Evolutionary conservation across 108 stramenopile species (phyloP).

Genomic region (Conticribra weissflogii): DNA sequence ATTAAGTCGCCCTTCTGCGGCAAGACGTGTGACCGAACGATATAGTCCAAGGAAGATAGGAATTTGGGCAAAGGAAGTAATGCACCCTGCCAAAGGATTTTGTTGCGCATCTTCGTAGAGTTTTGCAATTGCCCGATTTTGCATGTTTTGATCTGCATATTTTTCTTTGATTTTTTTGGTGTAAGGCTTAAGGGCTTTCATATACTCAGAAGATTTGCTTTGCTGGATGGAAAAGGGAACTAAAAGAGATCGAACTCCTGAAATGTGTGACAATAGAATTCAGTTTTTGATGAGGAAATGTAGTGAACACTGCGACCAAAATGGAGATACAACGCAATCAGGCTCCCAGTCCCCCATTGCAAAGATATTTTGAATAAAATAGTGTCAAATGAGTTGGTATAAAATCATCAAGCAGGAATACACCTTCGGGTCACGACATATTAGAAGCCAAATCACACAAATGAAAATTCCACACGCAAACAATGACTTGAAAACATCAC

Average conservation of each 20-base stretch:
- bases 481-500: neutral
- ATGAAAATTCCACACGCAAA: too few species aligned
- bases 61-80: conserved; percentile 86
- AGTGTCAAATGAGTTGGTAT: too few species aligned
- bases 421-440: too few species aligned
- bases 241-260: conserved; percentile 78
- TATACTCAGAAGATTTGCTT: conserved; percentile 85
- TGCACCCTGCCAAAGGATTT: conserved; percentile 95
- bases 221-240: conserved; percentile 91
- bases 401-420: too few species aligned
- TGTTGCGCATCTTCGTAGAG: conserved; percentile 91
- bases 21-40: conserved; percentile 86
- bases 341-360: too few species aligned
- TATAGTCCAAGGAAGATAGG: conserved; percentile 95
- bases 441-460: too few species aligned
- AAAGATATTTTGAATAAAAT: too few species aligned
- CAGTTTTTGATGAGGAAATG: neutral
- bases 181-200: conserved; percentile 92
- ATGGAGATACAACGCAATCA: too few species aligned
- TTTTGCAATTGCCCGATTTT: conserved; percentile 90
- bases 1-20: conserved; percentile 79
- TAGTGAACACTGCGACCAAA: neutral
- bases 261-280: neutral
- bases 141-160: conserved; percentile 84
- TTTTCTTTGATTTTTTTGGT: conserved; percentile 90